Conservation (phyloP, 768 basidiomycete genomes). For the Mycena galopus region DNA sequence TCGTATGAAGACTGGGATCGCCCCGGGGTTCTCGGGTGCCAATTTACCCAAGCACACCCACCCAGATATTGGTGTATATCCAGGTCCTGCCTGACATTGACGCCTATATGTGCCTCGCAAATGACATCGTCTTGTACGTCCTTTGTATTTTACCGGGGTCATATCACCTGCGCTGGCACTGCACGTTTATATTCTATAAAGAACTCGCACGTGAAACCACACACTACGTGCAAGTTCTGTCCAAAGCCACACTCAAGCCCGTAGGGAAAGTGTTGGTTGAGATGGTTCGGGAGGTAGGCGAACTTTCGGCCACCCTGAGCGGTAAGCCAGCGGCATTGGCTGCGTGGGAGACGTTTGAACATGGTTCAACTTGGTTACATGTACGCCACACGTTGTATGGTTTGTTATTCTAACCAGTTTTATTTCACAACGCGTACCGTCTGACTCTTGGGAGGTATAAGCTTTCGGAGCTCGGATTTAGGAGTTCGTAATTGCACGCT, state of each 20-base stretch:
- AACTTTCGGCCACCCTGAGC: too few relatives aligned
- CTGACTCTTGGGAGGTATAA: background rate
- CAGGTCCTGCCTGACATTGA: slow-evolving; percentile 13
- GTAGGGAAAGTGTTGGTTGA: too few relatives aligned
- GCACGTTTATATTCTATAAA: too few relatives aligned
- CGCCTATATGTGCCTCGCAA: slow-evolving; percentile 32
- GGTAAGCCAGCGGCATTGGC: too few relatives aligned
- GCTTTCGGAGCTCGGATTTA: background rate
- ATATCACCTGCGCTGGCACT: too few relatives aligned
- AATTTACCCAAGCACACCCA: slow-evolving; percentile 32
- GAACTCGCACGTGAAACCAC: too few relatives aligned
- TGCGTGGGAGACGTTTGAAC: background rate
- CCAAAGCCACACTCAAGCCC: too few relatives aligned
- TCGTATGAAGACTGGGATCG: slow-evolving; percentile 35
- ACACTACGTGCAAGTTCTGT: too few relatives aligned
- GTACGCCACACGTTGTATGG: background rate
- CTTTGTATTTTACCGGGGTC: background rate
- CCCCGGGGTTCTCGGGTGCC: slow-evolving; percentile 29
- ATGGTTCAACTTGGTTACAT: too few relatives aligned
- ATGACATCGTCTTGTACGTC: slow-evolving; percentile 41
- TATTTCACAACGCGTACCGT: background rate
- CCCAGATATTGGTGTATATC: slow-evolving; percentile 31
- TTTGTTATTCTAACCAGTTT: background rate
- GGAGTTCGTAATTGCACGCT: too few relatives aligned
- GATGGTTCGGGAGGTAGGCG: too few relatives aligned